phyloP scores from a whole-genome alignment of 805 yeast species.

The Ogataea saltuana region DNA sequence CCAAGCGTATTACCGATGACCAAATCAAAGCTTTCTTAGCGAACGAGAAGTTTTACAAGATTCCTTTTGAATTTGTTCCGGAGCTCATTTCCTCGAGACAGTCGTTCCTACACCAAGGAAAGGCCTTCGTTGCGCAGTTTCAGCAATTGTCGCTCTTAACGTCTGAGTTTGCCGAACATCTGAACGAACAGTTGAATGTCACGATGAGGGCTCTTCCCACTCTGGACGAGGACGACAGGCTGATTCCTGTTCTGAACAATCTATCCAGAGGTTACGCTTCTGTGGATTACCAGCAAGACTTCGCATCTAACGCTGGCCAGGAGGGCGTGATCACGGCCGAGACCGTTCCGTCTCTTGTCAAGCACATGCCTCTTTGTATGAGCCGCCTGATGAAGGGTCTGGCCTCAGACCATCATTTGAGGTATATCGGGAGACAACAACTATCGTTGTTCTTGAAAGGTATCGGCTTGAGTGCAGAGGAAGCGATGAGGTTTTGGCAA shows the following conservation, averaged over 20 bases:
- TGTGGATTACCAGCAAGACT: slow-evolving; percentile 40
- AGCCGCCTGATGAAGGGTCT: slow-evolving; percentile 51
- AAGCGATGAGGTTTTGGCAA: slow-evolving; percentile 85
- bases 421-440: slow-evolving; percentile 83
- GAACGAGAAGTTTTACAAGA: slow-evolving; percentile 71
- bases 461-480: slow-evolving; percentile 83
- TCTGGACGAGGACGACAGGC: slow-evolving; percentile 87
- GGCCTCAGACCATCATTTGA: slow-evolving; percentile 73
- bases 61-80: slow-evolving; percentile 84
- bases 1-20: slow-evolving; percentile 47
- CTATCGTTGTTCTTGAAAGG: slow-evolving; percentile 83
- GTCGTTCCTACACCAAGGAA: slow-evolving; percentile 66
- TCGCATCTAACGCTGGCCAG: slow-evolving; percentile 19
- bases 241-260: slow-evolving; percentile 80
- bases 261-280: slow-evolving; percentile 71
- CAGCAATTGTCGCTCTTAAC: slow-evolving; percentile 72
- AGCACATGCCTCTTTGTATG: slow-evolving; percentile 79
- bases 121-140: slow-evolving; percentile 81
- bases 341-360: slow-evolving; percentile 54
- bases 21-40: slow-evolving; percentile 51
- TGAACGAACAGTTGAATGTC: slow-evolving; percentile 53
- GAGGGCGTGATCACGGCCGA: slow-evolving; percentile 52
- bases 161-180: slow-evolving; percentile 60
- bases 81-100: slow-evolving; percentile 74
- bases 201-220: slow-evolving; percentile 81